A percentile compares a stretch with the other conserved stretches of the same genome.
These are phyloP conservation scores for Scleromitrula shiraiana DNA, from an alignment of 2,329 filamentous ascomycete species.

Conservation along the genomic window DNA sequence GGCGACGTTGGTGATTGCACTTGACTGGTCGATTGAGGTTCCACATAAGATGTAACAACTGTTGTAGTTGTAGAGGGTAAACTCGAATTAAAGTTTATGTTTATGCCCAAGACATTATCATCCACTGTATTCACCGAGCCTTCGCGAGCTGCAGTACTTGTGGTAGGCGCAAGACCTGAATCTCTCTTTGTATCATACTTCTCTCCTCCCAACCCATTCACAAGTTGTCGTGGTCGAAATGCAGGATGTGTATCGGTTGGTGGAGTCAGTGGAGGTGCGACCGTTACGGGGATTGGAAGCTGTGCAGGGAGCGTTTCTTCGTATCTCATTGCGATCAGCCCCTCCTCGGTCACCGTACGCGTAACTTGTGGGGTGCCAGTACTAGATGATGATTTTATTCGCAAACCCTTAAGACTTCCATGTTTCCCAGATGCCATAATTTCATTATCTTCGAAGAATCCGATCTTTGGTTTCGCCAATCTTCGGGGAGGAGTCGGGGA, in stretches of 20 bases:
- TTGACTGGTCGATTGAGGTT: conserved; percentile 4
- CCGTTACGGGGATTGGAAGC: conserved; percentile 43
- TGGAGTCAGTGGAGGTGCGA: conserved; percentile 24
- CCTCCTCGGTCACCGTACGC: conserved; percentile 15
- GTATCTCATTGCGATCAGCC: conserved; percentile 48
- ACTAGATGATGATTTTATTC: background rate
- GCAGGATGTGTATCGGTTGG: conserved; percentile 26
- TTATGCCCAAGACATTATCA: conserved; percentile 18
- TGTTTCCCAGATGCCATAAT: conserved; percentile 6
- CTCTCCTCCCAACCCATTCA: conserved; percentile 28
- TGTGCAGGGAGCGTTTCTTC: conserved; percentile 51
- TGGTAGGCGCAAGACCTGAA: conserved; percentile 43
- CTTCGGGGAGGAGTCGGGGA: no score
- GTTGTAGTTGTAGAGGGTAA: background rate
- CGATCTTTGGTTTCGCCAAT: background rate
- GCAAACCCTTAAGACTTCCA: conserved; percentile 4
- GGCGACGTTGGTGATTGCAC: conserved; percentile 7
- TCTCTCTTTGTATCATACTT: conserved; percentile 41
- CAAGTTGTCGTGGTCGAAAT: conserved; percentile 14
- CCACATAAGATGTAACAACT: background rate
- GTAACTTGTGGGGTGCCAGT: conserved; percentile 1
- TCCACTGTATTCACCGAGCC: conserved; percentile 31
- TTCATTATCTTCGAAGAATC: background rate
- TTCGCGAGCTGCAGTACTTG: conserved; percentile 35
- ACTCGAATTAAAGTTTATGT: conserved; percentile 21